Base-by-base conservation (phyloP, 495 filamentous ascomycete species). In the Penicillium parvum region DNA sequence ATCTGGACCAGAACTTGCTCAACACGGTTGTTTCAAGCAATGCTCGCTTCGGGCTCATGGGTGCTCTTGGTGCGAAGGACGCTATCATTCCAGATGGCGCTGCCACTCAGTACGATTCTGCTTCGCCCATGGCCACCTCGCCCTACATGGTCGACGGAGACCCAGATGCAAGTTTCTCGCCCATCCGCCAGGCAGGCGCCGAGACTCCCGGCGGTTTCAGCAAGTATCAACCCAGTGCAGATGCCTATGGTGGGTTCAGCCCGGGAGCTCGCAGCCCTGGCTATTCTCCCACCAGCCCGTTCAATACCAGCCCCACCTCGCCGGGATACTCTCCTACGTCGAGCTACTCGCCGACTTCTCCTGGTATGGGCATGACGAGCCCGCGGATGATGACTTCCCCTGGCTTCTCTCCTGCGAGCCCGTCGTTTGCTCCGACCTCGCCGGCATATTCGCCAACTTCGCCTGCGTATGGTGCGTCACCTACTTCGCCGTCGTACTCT, bases 1-100 rank as follows among this genome's bases (percentile, higher is more conserved):
- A 85, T 52, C 73, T 97, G 43, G 94, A 99, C 65, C 88, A 92
- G 47, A 84, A 82, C 64, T 90, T 97, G 84, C 79, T 97, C 19
- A 88, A 95, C 64, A 95, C 90, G 1, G 88, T 96, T 47, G 88
- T 94, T 19, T 89, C 88, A 15, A 86, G 92, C 61, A 91, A 91
- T 61, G 85, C 84, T 9, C 78, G 86, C 49, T 83, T 86, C 69
- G 81, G 81, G 49, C 73, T 90, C 26, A 86, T 88, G 73, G 79
- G 82, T 19, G 81, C 80, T 37, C 82, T 92, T 61, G 78, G 79
- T 5, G 73, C 81, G 32, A 90, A 86, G 66, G 84, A 83, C 42
- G 73, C 73, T 19, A 78, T 82, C 37, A 60, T 74, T 22, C 73
- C 82, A 27, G 88, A 90, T 42, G 92, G 92, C 49, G 86, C 89